Evolutionary conservation across 2,329 filamentous ascomycete genomes (phyloP), one percentile per base, ranked within the genome.

Genomic region (Ceratocystis albifundus): DNA sequence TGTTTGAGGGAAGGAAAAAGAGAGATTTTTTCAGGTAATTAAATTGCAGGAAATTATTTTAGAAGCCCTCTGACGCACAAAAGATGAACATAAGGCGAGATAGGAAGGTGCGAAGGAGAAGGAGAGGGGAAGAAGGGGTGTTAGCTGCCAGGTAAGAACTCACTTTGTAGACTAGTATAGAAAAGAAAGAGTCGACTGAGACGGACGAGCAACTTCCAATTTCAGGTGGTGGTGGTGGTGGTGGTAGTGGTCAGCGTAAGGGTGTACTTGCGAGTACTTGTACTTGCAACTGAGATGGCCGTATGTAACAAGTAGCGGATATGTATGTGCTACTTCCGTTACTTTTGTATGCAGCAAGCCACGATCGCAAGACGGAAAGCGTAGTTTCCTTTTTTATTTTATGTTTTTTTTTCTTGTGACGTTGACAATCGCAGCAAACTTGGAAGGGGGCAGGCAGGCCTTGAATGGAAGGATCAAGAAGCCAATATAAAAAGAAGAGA

Each of bases 391-490:
- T 25, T 59, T 50, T 50, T 50, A 22, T 36, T 59, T 59, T n/a
- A n/a, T n/a, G n/a, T 57, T 22, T 50, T 50, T 50, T 53, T 36
- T 59, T 59, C 55, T 59, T 59, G 55, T 59, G 55, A 59, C 55
- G 55, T 32, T 59, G 55, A 32, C 22, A 41, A 17, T 17, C 30
- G 55, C 30, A 32, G n/a, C 32, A 20, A 30, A 32, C 6, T 8
- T 32, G n/a, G 55, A 17, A n/a, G 53, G 48, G 22, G 48, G 46
- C 28, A n/a, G n/a, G 10, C 48, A 22, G 48, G 48, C 48, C 17
- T 28, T 53, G 20, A 28, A 30, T 32, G 55, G 30, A 59, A 59
- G 55, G 55, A 59, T 30, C 8, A 30, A 17, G 55, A 28, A 8
- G 55, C 28, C 55, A 50, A 64, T 53, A 53, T n/a, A n/a, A 64